phyloP scores from a whole-genome alignment of 352 stramenopile genomes.

The Phytophthora sp. region DNA sequence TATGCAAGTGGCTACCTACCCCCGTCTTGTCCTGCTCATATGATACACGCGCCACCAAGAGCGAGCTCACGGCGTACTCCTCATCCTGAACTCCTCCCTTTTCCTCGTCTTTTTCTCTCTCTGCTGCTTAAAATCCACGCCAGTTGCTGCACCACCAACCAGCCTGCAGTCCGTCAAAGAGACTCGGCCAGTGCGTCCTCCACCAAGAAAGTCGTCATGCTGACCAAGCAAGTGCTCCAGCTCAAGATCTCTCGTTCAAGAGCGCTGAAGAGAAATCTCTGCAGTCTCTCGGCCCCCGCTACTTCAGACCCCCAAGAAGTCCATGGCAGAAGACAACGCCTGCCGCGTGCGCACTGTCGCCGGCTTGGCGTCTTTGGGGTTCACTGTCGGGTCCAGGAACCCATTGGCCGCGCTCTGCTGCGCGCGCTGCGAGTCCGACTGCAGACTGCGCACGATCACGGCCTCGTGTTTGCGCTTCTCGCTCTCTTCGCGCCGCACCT shows the following conservation, averaged over 20 bases:
- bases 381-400: constrained; percentile 75
- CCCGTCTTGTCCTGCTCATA: constrained; percentile 26
- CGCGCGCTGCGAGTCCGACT: constrained; percentile 69
- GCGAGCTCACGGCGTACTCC: neutral
- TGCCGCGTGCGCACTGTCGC: constrained; percentile 76
- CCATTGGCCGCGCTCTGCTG: constrained; percentile 39
- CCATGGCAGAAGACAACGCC: constrained; percentile 84
- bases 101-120: neutral
- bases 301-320: constrained; percentile 84
- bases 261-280: constrained; percentile 10
- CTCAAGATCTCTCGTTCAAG: constrained; percentile 3
- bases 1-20: constrained; percentile 37
- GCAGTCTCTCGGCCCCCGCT: neutral
- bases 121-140: constrained; percentile 3
- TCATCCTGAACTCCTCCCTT: constrained; percentile 3
- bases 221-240: constrained; percentile 15
- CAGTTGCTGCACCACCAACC: constrained; percentile 28
- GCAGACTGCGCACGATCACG: constrained; percentile 81
- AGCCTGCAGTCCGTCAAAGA: constrained; percentile 24
- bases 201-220: constrained; percentile 6
- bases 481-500: constrained; percentile 81
- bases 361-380: constrained; percentile 84
- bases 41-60: constrained; percentile 38
- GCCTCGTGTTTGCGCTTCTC: constrained; percentile 89
- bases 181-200: constrained; percentile 22